Conservation (phyloP, 495 filamentous ascomycete genomes). For the Glutinoglossum americanum region DNA sequence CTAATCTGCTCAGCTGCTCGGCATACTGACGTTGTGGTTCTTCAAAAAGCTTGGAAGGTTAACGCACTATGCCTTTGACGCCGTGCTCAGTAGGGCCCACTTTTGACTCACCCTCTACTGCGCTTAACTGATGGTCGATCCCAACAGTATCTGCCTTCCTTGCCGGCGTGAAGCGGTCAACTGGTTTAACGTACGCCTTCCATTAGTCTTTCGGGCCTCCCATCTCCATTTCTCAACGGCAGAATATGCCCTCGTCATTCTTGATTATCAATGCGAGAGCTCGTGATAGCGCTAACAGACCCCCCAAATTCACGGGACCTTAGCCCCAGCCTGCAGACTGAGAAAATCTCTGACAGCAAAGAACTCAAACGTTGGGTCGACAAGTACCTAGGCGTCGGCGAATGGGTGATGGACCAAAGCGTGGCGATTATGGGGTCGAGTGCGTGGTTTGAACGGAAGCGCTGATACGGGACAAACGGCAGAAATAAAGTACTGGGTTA, state of each 20-base stretch:
- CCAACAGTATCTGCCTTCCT: slow-evolving; percentile 78
- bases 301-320: slow-evolving; percentile 20
- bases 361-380: slow-evolving; percentile 79
- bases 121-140: background rate
- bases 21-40: background rate
- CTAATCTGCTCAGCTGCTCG: background rate
- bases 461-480: slow-evolving; percentile 25
- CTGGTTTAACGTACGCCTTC: slow-evolving; percentile 77
- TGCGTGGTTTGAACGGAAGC: slow-evolving; percentile 70
- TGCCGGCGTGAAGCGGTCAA: slow-evolving; percentile 87
- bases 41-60: slow-evolving; percentile 62
- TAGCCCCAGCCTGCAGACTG: slow-evolving; percentile 71
- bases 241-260: background rate
- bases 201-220: slow-evolving; percentile 1
- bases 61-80: slow-evolving; percentile 90
- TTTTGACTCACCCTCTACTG: background rate
- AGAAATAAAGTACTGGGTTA: background rate
- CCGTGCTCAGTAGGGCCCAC: slow-evolving; percentile 53
- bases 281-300: slow-evolving; percentile 16
- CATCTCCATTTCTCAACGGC: slow-evolving; percentile 5
- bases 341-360: slow-evolving; percentile 66
- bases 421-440: slow-evolving; percentile 76
- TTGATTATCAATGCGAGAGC: background rate
- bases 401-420: slow-evolving; percentile 96
- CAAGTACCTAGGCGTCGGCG: slow-evolving; percentile 85